Evolutionary conservation across 1,284 basidiomycete genomes (phyloP), one percentile per base, ranked within the genome.

Genomic region (Ustilago bromivora): DNA sequence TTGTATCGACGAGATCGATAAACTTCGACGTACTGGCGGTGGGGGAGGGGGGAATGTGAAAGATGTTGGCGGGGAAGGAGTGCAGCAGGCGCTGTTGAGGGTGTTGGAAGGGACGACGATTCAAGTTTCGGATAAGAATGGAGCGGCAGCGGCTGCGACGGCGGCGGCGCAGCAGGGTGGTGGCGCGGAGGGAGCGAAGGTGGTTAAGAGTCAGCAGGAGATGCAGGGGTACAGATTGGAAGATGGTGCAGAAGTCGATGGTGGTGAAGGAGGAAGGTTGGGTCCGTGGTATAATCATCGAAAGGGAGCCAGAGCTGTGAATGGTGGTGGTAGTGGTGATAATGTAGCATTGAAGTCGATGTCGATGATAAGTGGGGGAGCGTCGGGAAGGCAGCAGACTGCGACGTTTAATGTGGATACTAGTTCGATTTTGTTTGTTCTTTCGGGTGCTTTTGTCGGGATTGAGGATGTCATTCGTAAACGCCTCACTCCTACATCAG

Each of bases 1-100:
- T 23, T 96, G 96, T 85, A 96, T 98, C 59, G 96, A 98, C 82
- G 96, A 98, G 88, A 89, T 96, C 2, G 96, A 98, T 88, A 98
- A 98, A 88, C 91, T 98, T 61, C 46, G 93, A 93, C 52, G 47
- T 17, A 63, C 53, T 23, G 58, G 91, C 66, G 85, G 86, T 15
- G 63, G 31, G 0, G 58, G 91, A 66, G 86, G 85, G 3, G 3
- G 92, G 93, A 4, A 92, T 92, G 43, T n/a, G 1, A 91, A 94
- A 57, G 96, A 98, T 84, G 95, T 98, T 0, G 93, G 94, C 23
- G 96, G 96, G 5, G 95, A 97, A 88, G 96, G 96, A 40, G 96
- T 98, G 3, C 96, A 98, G 82, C 96, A 98, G 86, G 88, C 94
- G 11, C 89, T 98, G 28, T 88, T 98, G 1, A 90, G 95, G 55